Evolutionary conservation across 495 filamentous ascomycete genomes (phyloP), one percentile per base, ranked within the genome.

Genomic region (Tuber calosporum): DNA sequence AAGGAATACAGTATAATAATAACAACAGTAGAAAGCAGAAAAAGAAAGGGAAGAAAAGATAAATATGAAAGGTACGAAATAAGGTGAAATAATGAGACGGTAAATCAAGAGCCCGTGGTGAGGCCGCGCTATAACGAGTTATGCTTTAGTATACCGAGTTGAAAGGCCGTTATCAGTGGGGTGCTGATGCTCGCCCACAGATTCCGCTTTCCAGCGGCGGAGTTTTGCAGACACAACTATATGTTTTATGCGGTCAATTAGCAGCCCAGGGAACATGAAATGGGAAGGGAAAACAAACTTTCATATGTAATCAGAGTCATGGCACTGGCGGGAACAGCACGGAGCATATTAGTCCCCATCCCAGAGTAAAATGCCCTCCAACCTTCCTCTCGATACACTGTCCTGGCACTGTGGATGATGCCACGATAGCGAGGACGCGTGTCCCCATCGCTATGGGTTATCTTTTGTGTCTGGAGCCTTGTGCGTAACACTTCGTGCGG

Each of bases 221-320:
- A 62, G 53, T 34, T 34, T 62, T 1, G 26, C 26, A 19, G 53
- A 62, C 30, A 62, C 53, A 34, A 62, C 53, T 62, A 62, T 30
- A 62, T 34, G 11, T 30, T 34, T 34, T 62, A 62, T 11, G 26
- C 30, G 53, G 53, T 62, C 53, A 62, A 13, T 13, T 17, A 17
- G 4, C 26, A 34, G 6, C 0, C 30, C 4, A 17, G 26, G 11
- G 26, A 4, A 15, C 26, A 62, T 34, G 53, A 30, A 11, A 34
- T 3, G 7, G 13, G 53, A 5, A 30, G 26, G 4, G 53, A 30
- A 30, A 34, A 19, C 53, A 2, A 13, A 62, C 53, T 62, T 84
- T 99, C 95, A 82, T 97, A 99, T 30, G 95, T 98, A 79, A 99
- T 87, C 88, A 99, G 93, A 9, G 95, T 98, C 45, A 96, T 97